A percentile compares a stretch with the other conserved stretches of the same genome.
Evolutionary conservation across 306 rosid species (phyloP).

Genomic region (Lathyrus tuberosus): DNA sequence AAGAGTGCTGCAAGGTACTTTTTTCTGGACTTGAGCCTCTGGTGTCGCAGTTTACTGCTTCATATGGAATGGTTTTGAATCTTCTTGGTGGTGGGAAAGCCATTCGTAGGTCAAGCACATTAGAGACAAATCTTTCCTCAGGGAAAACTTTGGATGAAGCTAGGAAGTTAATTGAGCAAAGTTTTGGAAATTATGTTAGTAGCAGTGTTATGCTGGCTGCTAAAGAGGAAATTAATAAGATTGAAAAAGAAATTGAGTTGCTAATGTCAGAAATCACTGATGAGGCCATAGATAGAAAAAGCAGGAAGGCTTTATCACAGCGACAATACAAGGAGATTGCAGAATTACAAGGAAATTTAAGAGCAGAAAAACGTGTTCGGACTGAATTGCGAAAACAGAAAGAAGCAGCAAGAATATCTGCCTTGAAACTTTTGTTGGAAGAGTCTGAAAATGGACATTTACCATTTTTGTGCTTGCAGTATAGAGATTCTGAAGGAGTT

Average conservation of each 20-base stretch:
- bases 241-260: constrained; percentile 71
- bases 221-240: constrained; percentile 77
- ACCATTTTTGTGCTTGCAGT: constrained; percentile 85
- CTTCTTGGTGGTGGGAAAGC: constrained; percentile 89
- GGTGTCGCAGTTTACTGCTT: constrained; percentile 94
- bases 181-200: constrained; percentile 97
- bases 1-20: constrained; percentile 89
- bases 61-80: constrained; percentile 97
- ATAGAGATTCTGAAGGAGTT: constrained; percentile 87
- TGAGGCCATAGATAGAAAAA: constrained; percentile 81
- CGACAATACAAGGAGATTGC: constrained; percentile 77
- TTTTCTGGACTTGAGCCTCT: constrained; percentile 92
- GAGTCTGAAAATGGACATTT: constrained; percentile 67
- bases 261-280: constrained; percentile 71
- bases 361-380: constrained; percentile 75
- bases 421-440: constrained; percentile 70
- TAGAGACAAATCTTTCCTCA: constrained; percentile 48
- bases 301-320: constrained; percentile 68
- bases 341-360: constrained; percentile 76
- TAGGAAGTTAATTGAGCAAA: constrained; percentile 93
- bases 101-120: constrained; percentile 62
- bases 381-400: constrained; percentile 65
- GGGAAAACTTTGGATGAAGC: constrained; percentile 92
- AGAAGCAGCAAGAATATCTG: constrained; percentile 71
- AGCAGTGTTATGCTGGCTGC: constrained; percentile 97